Evolutionary conservation across 2,329 filamentous ascomycete species (phyloP).

Genomic region (Lecanoromycetidae sp.): DNA sequence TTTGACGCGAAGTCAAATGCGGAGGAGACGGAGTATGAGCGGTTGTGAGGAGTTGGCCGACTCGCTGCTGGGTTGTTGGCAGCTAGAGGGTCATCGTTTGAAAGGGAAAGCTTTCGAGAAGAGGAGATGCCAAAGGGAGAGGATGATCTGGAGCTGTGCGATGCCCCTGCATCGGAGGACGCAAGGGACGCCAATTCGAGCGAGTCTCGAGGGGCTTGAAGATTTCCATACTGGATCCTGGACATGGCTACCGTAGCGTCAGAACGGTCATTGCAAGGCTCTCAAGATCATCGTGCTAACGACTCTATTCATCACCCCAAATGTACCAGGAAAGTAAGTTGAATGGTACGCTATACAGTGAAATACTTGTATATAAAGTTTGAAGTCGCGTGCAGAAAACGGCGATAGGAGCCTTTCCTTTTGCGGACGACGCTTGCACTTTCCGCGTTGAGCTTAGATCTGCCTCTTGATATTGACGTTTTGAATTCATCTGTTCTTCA

Average conservation of each 20-base stretch:
- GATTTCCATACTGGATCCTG: slow-evolving; percentile 11
- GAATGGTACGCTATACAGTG: not conserved
- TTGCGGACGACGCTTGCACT: not conserved
- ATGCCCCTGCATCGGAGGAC: slow-evolving; percentile 55
- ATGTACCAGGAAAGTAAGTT: not conserved
- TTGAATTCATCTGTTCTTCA: not conserved
- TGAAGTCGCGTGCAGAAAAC: not conserved
- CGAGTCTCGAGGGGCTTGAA: slow-evolving; percentile 55
- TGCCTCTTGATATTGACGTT: not conserved
- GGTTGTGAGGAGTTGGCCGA: slow-evolving; percentile 40
- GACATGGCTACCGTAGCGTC: slow-evolving; percentile 12
- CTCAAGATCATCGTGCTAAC: slow-evolving; percentile 1
- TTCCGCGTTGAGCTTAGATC: slow-evolving; percentile 3
- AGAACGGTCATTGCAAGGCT: not conserved
- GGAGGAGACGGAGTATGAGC: slow-evolving; percentile 81
- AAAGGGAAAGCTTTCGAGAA: slow-evolving; percentile 81
- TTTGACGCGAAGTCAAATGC: slow-evolving; percentile 93
- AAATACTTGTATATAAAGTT: not conserved
- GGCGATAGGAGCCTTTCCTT: no score
- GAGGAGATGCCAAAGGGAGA: slow-evolving; percentile 77
- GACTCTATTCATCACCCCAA: not conserved
- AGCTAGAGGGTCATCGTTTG: slow-evolving; percentile 67
- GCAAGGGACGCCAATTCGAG: slow-evolving; percentile 92
- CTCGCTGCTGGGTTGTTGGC: slow-evolving; percentile 39
- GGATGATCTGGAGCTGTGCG: slow-evolving; percentile 57